A percentile compares a stretch with the other conserved stretches of the same genome.
Conservation (phyloP, 2,329 filamentous ascomycete genomes). For the Trichoderma sp. region DNA sequence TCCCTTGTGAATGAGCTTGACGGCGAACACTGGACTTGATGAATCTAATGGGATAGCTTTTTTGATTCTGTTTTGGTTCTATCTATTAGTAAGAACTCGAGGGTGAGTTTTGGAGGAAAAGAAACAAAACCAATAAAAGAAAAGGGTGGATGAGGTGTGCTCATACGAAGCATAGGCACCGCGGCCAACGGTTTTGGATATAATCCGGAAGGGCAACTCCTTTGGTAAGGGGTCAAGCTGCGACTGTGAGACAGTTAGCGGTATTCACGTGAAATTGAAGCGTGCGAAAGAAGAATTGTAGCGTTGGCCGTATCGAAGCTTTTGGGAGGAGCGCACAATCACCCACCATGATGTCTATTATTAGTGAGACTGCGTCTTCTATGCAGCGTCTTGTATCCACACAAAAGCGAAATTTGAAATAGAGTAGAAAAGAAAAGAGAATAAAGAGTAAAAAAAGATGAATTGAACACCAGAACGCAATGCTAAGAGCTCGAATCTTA, state of each 20-base stretch:
- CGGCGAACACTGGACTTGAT: slow-evolving; percentile 79
- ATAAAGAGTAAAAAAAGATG: not conserved
- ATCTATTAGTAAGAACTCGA: slow-evolving; percentile 21
- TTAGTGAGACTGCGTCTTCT: slow-evolving; percentile 10
- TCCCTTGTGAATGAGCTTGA: slow-evolving; percentile 98
- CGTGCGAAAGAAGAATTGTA: not conserved
- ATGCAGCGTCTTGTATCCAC: not conserved
- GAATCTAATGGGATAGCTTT: slow-evolving; percentile 79
- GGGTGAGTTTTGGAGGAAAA: not conserved
- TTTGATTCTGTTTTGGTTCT: slow-evolving; percentile 68
- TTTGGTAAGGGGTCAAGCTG: slow-evolving; percentile 83
- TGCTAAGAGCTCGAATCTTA: not conserved
- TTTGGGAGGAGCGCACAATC: not conserved
- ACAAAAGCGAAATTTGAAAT: not conserved
- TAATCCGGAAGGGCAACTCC: slow-evolving; percentile 87
- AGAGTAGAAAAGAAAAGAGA: not conserved
- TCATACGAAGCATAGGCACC: slow-evolving; percentile 94
- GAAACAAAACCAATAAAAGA: no score
- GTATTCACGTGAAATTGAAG: not conserved
- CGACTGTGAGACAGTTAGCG: slow-evolving; percentile 61
- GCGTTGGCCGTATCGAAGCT: not conserved
- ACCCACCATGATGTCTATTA: slow-evolving; percentile 23
- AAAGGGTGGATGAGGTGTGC: slow-evolving; percentile 20
- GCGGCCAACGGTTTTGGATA: slow-evolving; percentile 94
- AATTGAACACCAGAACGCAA: not conserved